phyloP scores from a whole-genome alignment of 2,329 filamentous ascomycete genomes.

The Acrocalymma vagum region DNA sequence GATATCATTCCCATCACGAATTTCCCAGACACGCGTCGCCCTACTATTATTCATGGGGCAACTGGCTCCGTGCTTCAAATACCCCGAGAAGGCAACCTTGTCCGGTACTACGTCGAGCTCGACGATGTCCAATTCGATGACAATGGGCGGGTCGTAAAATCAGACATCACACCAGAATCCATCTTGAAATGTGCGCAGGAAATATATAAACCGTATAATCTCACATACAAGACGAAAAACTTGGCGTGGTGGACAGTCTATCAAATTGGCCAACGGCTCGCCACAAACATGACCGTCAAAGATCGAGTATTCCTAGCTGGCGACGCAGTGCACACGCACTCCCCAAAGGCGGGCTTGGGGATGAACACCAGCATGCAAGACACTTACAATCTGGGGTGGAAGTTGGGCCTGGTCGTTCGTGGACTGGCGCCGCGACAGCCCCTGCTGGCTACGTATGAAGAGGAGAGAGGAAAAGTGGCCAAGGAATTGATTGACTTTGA shows the following conservation, averaged over 20 bases:
- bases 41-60: too few species aligned
- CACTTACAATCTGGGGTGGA: constrained; percentile 64
- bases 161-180: too few species aligned
- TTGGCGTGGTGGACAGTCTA: constrained; percentile 58
- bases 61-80: too few species aligned
- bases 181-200: too few species aligned
- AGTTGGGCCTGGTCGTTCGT: constrained; percentile 58
- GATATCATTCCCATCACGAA: constrained; percentile 53
- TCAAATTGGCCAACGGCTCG: constrained; percentile 53
- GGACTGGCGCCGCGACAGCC: constrained; percentile 45
- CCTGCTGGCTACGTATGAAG: constrained; percentile 59
- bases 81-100: too few species aligned
- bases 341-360: constrained; percentile 64
- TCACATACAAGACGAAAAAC: constrained; percentile 45
- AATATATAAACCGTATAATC: too few species aligned
- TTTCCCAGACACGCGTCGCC: constrained; percentile 54
- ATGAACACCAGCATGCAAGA: constrained; percentile 67
- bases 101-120: too few species aligned
- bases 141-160: too few species aligned
- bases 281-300: constrained; percentile 39
- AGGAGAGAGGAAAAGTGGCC: too few species aligned
- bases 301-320: constrained; percentile 64
- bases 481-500: too few species aligned
- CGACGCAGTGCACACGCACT: constrained; percentile 67
- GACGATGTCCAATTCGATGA: too few species aligned